Evolutionary conservation across 306 rosid genomes (phyloP).

Genomic region (Corylus heterophylla): DNA sequence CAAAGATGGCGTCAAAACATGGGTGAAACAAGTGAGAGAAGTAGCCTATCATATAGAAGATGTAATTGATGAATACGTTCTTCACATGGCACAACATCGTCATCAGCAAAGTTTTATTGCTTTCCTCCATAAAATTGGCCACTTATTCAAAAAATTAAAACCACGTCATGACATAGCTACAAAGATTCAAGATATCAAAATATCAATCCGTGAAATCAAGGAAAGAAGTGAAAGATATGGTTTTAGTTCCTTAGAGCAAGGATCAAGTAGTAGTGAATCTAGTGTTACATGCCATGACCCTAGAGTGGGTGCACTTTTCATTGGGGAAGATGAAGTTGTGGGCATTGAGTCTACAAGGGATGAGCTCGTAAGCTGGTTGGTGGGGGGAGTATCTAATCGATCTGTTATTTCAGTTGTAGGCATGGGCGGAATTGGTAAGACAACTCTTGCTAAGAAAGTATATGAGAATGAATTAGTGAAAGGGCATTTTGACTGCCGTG

Average conservation of each 20-base stretch:
- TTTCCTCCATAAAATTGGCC: not conserved
- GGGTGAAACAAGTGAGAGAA: slow-evolving; percentile 12
- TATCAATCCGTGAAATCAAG: not conserved
- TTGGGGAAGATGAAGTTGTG: not conserved
- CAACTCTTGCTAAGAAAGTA: slow-evolving; percentile 2
- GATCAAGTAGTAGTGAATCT: not conserved
- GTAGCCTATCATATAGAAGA: slow-evolving; percentile 11
- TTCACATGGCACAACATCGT: not conserved
- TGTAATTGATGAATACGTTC: not conserved
- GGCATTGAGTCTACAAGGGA: not conserved
- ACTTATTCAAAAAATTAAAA: not conserved
- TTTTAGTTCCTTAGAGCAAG: not conserved
- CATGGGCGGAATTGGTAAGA: not conserved
- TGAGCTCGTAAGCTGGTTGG: not conserved
- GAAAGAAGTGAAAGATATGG: slow-evolving; percentile 2
- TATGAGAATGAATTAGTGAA: slow-evolving; percentile 3
- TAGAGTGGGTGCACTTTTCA: slow-evolving; percentile 6
- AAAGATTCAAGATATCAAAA: slow-evolving; percentile 4
- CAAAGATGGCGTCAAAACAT: not conserved
- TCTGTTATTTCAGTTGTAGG: not conserved
- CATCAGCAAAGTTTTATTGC: not conserved
- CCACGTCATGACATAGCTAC: not conserved
- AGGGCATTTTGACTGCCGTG: not conserved
- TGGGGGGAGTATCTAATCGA: not conserved
- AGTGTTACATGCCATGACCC: slow-evolving; percentile 1